Evolutionary conservation across 2,329 filamentous ascomycete species (phyloP), one percentile per base, ranked within the genome.

Genomic region (Exophiala viscosa): DNA sequence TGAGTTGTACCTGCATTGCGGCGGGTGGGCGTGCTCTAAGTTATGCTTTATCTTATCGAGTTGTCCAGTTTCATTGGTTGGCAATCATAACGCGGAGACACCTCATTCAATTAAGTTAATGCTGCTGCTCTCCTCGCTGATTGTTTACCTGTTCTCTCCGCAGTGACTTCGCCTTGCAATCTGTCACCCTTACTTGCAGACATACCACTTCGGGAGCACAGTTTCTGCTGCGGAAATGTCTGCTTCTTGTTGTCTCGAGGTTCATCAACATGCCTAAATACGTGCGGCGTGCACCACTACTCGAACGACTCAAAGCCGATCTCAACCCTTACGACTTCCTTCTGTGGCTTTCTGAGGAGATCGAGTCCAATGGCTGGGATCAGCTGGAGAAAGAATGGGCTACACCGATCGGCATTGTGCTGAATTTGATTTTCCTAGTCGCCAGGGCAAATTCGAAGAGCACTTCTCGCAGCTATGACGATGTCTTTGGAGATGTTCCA

Each of bases 331-430:
- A 88, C 74, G 93, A 99, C 72, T 88, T 92, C 65, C 74, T 93
- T 48, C 82, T 99, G 14, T 96, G 90, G 87, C 71, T 95, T 1
- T 95, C 89, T 0, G 92, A 97, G 68, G 89, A 96, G 72, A 80
- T 99, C 55, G 91, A 96, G 67, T 90, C 90, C 23, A 85, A 87
- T 66, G 88, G 96, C 63, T 95, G 90, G 84, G 88, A 96, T 62
- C 89, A 92, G 15, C 75, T 82, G 55, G 75, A 84, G 57, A 86
- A 88, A 61, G 74, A 84, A 33, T 86, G 89, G 69, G 87, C 89
- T 20, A 81, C 84, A 4, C 84, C 88, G 46, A 74, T 95, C 14
- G 92, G 90, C 4, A 62, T 96, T 23, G 79, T 68, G 0, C 76
- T 91, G 63, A 97, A 97, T 70, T 72, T 95, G 36, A 62, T 86